Evolutionary conservation across 176 grass and related monocot genomes (phyloP).

Genomic region (Saccharum officinarum): DNA sequence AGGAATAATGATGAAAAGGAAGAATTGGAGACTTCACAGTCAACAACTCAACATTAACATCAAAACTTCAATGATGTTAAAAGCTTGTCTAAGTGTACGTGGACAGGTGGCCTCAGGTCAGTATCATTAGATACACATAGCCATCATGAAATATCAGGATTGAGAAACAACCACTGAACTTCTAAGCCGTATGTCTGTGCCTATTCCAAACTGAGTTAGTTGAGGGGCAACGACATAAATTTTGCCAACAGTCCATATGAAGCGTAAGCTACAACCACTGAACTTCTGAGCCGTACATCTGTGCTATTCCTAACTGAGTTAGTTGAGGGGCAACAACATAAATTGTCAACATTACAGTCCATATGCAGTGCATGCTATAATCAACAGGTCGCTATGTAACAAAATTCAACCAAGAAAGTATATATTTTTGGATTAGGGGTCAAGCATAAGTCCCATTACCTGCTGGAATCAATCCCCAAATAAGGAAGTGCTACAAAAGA

Average conservation of each 20-base stretch:
- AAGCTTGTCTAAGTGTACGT: constrained; percentile 20
- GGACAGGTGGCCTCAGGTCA: constrained; percentile 29
- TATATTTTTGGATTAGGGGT: constrained; percentile 6
- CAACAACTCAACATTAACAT: constrained; percentile 35
- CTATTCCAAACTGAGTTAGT: neutral
- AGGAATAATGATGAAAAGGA: constrained; percentile 14
- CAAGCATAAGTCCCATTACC: neutral
- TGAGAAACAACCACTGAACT: neutral
- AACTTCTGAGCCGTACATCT: neutral
- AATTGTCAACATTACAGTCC: neutral
- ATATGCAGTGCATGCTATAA: neutral
- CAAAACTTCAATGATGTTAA: constrained; percentile 28
- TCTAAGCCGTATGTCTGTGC: neutral
- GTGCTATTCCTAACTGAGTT: constrained; percentile 6
- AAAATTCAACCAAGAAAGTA: neutral
- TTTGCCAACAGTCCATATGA: neutral
- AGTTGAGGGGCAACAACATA: neutral
- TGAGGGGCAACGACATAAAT: neutral
- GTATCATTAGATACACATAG: constrained; percentile 23
- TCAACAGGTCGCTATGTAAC: neutral
- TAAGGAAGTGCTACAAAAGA: neutral
- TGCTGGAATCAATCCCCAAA: neutral
- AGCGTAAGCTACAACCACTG: neutral
- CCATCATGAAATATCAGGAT: constrained; percentile 28
- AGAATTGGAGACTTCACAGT: constrained; percentile 1